These are phyloP conservation scores for Lactifluus hygrophoroides DNA, from an alignment of 768 basidiomycete genomes.

Conservation along the genomic window DNA sequence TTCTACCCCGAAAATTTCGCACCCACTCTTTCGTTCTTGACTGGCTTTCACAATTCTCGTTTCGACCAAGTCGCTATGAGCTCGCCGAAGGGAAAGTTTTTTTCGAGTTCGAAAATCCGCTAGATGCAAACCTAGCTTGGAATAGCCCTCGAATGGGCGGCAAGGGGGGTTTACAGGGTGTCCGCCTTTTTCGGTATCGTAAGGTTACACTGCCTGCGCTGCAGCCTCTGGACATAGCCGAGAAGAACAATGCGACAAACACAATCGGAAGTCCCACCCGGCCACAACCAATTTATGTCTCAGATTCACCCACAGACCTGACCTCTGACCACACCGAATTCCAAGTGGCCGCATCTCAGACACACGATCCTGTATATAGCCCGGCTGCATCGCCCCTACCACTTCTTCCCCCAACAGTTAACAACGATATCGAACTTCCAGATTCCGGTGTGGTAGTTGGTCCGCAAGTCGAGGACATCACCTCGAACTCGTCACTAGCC, in stretches of 20 bases:
- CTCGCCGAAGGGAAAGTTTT: conserved; percentile 38
- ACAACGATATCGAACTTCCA: neutral
- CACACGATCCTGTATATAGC: neutral
- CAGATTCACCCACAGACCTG: neutral
- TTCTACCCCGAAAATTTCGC: conserved; percentile 43
- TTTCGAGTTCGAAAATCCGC: conserved; percentile 41
- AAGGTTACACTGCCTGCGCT: neutral
- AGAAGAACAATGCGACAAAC: neutral
- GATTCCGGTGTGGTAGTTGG: neutral
- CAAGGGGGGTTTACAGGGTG: conserved; percentile 29
- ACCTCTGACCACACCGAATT: neutral
- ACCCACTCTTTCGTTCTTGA: conserved; percentile 32
- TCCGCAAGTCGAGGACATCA: neutral
- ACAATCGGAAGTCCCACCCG: conserved; percentile 4
- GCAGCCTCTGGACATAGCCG: neutral
- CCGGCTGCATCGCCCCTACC: neutral
- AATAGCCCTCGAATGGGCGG: conserved; percentile 38
- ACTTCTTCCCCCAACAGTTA: neutral
- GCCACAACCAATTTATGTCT: neutral
- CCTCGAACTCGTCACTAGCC: neutral
- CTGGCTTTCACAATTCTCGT: conserved; percentile 32
- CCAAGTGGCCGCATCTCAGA: neutral
- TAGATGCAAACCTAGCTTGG: conserved; percentile 41
- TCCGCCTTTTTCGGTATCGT: conserved; percentile 22
- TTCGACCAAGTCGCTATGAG: conserved; percentile 1